Evolutionary conservation across 208 protist genomes (phyloP).

Genomic region (Leishmania arabica): DNA sequence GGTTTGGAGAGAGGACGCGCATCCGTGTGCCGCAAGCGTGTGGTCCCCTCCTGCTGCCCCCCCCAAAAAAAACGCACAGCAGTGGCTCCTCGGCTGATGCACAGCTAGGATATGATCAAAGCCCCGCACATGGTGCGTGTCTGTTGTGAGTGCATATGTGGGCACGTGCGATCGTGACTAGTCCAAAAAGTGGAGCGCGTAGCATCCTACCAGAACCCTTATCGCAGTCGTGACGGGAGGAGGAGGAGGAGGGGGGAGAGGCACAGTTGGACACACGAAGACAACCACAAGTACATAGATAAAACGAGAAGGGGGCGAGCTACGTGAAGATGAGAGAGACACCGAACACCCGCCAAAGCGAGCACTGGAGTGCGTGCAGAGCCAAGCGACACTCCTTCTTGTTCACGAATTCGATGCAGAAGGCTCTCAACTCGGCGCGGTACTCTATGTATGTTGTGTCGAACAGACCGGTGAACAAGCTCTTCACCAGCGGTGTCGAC

Average conservation of each 20-base stretch:
- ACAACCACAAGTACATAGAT: background rate
- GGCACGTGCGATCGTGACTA: background rate
- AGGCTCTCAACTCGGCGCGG: conserved; percentile 24
- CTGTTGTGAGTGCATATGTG: background rate
- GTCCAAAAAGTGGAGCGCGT: background rate
- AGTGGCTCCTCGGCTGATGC: background rate
- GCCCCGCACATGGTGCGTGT: background rate
- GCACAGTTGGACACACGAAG: background rate
- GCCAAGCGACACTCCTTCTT: conserved; percentile 38
- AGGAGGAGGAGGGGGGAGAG: too few species aligned
- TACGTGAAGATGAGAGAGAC: conserved; percentile 31
- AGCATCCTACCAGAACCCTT: background rate
- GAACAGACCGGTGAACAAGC: conserved; percentile 69
- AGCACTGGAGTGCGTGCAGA: conserved; percentile 68
- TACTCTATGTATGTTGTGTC: conserved; percentile 47
- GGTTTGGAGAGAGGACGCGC: background rate
- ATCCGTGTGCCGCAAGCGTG: background rate
- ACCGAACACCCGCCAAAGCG: conserved; percentile 57
- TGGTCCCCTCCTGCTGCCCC: background rate
- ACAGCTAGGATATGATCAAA: background rate
- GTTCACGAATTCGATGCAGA: conserved; percentile 51
- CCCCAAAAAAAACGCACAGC: background rate
- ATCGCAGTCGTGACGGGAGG: background rate
- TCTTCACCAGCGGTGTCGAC: conserved; percentile 59
- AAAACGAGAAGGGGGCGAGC: background rate